Evolutionary conservation across 768 basidiomycete species (phyloP), one percentile per base, ranked within the genome.

Genomic region (Holtermannia corniformis): DNA sequence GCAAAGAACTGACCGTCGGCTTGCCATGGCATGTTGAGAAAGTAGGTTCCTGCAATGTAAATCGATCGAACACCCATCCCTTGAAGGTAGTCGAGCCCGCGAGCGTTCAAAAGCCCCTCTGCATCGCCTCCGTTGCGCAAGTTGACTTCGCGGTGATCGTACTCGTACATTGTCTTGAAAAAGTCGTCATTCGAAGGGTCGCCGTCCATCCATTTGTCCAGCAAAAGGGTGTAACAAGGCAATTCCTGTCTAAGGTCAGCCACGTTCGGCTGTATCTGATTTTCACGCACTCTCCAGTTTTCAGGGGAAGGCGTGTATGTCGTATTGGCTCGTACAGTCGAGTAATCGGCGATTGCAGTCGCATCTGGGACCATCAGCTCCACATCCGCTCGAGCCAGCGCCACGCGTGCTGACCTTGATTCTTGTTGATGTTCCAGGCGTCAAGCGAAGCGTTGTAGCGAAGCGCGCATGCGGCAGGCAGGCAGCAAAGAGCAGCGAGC

Each of bases 11-110:
- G 50, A 91, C 90, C 89, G 79, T 93, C 90, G 3, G 88, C 85
- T 67, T 91, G 85, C 90, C 90, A 93, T n/a, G 88, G 73, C 90
- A 91, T 91, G 78, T 93, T 93, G 56, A 95, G 56, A 72, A 89
- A 95, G 49, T 84, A 82, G 1, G 91, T 95, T 49, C 91, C 91
- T 21, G 91, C 88, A 69, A 93, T 85, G 75, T 88, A 95, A 62
- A 95, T 82, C 48, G 82, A 78, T 61, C 77, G 76, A 55, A 89
- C 74, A 58, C 91, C 91, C 87, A 92, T 91, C 57, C 86, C 87
- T 43, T 87, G 77, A 16, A 95, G 76, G 70, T 95, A 95, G 72
- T 95, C 91, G 56, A 95, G 76, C 52, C 63, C 56, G 43, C 70
- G 54, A 52, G 79, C 82, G 20, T 80, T 70, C 43, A 78, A 73